Percentiles rank a stretch among this genome's conserved stretches.
Evolutionary conservation across 2,329 filamentous ascomycete genomes (phyloP).

Genomic region (Neonectria ditissima): DNA sequence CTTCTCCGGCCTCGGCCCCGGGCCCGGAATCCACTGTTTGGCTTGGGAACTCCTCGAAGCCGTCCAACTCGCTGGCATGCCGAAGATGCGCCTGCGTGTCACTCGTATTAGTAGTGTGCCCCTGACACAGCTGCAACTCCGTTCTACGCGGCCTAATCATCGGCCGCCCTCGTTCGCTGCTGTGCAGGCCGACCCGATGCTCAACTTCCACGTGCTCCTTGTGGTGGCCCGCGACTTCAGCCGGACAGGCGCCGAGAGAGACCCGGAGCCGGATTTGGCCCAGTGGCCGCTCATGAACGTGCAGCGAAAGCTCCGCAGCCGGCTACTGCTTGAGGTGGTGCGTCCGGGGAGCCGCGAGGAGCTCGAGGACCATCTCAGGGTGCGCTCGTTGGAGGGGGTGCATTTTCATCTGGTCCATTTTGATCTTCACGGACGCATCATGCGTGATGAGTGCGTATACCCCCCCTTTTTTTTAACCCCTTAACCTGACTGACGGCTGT

Average conservation of each 20-base stretch:
- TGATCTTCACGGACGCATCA: slow-evolving; percentile 19
- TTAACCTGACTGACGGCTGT: neutral
- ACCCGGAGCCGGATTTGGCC: slow-evolving; percentile 19
- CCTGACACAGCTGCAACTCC: neutral
- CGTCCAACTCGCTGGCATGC: slow-evolving; percentile 1
- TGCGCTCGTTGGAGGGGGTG: slow-evolving; percentile 16
- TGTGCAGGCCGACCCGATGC: slow-evolving; percentile 18
- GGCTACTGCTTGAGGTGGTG: slow-evolving; percentile 24
- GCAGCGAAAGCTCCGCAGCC: slow-evolving; percentile 19
- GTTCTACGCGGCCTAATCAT: neutral
- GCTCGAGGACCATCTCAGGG: slow-evolving; percentile 14
- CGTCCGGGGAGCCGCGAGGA: slow-evolving; percentile 24
- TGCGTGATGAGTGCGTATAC: slow-evolving; percentile 13
- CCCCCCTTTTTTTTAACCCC: neutral
- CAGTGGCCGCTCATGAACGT: slow-evolving; percentile 27
- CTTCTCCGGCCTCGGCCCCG: too few relatives aligned
- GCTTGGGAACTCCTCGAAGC: slow-evolving; percentile 25
- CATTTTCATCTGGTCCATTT: slow-evolving; percentile 22
- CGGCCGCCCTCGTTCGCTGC: slow-evolving; percentile 4
- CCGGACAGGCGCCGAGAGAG: slow-evolving; percentile 13
- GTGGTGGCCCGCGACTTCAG: slow-evolving; percentile 25
- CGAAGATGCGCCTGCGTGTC: slow-evolving; percentile 17
- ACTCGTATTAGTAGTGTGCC: slow-evolving; percentile 14
- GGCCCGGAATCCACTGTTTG: slow-evolving; percentile 21
- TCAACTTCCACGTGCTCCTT: slow-evolving; percentile 20